Evolutionary conservation across 495 filamentous ascomycete genomes (phyloP).

Genomic region (Talaromyces wortmannii): DNA sequence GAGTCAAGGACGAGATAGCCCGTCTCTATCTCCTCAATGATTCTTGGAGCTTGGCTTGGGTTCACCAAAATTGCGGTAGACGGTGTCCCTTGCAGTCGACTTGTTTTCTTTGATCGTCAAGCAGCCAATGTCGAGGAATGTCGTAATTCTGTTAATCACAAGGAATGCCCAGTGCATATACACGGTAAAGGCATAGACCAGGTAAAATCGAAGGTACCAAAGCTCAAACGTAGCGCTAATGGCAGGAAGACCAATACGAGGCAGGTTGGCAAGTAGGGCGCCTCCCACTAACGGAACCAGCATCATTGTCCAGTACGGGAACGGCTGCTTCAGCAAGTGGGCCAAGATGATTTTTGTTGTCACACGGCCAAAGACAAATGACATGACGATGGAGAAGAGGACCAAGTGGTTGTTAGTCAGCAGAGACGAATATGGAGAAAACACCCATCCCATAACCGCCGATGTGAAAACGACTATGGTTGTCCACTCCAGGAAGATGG

Average conservation of each 20-base stretch:
- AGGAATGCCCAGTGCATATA: conserved; percentile 91
- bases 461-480: conserved; percentile 77
- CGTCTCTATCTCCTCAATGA: conserved; percentile 5
- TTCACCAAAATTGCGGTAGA: conserved; percentile 31
- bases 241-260: conserved; percentile 62
- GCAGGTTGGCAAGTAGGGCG: conserved; percentile 76
- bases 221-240: conserved; percentile 57
- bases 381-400: conserved; percentile 88
- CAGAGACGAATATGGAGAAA: conserved; percentile 75
- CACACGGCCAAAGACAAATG: conserved; percentile 98
- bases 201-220: conserved; percentile 75
- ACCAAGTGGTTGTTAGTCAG: conserved; percentile 77
- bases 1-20: no score
- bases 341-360: conserved; percentile 99
- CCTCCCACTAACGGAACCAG: conserved; percentile 78
- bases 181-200: conserved; percentile 69
- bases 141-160: conserved; percentile 86
- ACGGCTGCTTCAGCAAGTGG: conserved; percentile 86
- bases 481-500: conserved; percentile 90
- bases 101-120: conserved; percentile 73
- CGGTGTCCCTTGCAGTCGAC: conserved; percentile 27
- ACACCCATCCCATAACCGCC: conserved; percentile 75
- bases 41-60: conserved; percentile 12
- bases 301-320: conserved; percentile 94
- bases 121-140: conserved; percentile 88